phyloP scores from a whole-genome alignment of 371 early-diverging fungal genomes.

The Enteropsectra breve region DNA sequence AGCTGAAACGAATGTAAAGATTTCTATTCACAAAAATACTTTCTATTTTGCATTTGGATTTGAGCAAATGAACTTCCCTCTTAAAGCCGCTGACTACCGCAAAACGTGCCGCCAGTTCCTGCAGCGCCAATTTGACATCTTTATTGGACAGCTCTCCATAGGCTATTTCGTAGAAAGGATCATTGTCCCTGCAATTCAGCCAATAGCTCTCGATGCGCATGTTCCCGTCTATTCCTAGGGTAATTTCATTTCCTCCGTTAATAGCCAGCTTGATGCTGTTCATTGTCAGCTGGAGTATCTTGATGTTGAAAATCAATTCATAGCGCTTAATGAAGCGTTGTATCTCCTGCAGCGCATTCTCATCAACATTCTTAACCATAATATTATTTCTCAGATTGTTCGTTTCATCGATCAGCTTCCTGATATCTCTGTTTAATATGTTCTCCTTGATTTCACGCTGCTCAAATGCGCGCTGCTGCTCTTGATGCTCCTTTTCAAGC shows the following conservation, averaged over 20 bases:
- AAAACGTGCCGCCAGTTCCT: too few relatives aligned
- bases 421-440: neutral
- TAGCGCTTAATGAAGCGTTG: neutral
- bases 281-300: neutral
- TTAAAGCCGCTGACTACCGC: too few relatives aligned
- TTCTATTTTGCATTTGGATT: too few relatives aligned
- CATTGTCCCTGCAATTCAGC: neutral
- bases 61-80: too few relatives aligned
- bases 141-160: too few relatives aligned
- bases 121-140: too few relatives aligned
- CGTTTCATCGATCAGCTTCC: neutral
- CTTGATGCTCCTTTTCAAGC: neutral
- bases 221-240: neutral
- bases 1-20: too few relatives aligned
- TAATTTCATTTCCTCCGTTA: neutral
- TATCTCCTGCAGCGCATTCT: conserved; percentile 8
- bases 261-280: neutral
- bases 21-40: too few relatives aligned
- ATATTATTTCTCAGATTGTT: conserved; percentile 8
- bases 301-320: conserved; percentile 8
- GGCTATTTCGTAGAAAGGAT: too few relatives aligned
- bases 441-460: neutral
- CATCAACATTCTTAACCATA: conserved; percentile 12
- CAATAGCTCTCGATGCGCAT: neutral
- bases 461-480: neutral